These are phyloP conservation scores for Coemansia sp. DNA, from an alignment of 192 early-diverging fungal species.

Conservation along the genomic window DNA sequence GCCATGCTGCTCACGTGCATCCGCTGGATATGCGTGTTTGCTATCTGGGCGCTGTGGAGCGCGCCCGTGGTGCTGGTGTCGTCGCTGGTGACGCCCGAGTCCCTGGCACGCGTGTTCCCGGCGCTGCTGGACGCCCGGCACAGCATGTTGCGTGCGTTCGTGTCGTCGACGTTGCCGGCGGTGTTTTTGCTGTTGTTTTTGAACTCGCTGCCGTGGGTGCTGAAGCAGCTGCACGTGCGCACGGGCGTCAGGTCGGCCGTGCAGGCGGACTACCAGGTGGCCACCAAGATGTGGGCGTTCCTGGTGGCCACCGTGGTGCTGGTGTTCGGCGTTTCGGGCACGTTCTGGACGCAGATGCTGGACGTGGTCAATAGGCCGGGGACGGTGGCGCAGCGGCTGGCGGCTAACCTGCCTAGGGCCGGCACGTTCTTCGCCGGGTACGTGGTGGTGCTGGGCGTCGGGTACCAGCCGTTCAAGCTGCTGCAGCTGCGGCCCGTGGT, in stretches of 20 bases:
- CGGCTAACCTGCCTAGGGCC: constrained; percentile 63
- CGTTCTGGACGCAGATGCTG: constrained; percentile 60
- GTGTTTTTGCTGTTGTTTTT: constrained; percentile 69
- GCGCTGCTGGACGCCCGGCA: constrained; percentile 55
- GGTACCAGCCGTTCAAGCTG: constrained; percentile 66
- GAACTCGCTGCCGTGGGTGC: constrained; percentile 65
- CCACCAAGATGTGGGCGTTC: constrained; percentile 72
- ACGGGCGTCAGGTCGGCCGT: constrained; percentile 47
- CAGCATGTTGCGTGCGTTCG: constrained; percentile 56
- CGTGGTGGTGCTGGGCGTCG: constrained; percentile 70
- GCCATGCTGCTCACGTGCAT: constrained; percentile 54
- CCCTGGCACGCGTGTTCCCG: constrained; percentile 60
- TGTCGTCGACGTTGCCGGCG: constrained; percentile 71
- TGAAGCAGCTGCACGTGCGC: constrained; percentile 52
- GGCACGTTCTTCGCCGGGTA: constrained; percentile 80
- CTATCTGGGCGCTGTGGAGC: constrained; percentile 76
- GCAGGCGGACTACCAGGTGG: constrained; percentile 52
- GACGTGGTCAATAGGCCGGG: constrained; percentile 65
- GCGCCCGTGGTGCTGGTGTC: constrained; percentile 67
- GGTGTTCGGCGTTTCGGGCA: constrained; percentile 70
- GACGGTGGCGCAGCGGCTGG: constrained; percentile 61
- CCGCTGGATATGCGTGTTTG: constrained; percentile 56
- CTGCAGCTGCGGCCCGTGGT: constrained; percentile 65
- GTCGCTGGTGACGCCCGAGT: constrained; percentile 62
- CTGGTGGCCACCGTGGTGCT: constrained; percentile 73